Evolutionary conservation across 306 rosid genomes (phyloP).

Genomic region (Sindora glabra): DNA sequence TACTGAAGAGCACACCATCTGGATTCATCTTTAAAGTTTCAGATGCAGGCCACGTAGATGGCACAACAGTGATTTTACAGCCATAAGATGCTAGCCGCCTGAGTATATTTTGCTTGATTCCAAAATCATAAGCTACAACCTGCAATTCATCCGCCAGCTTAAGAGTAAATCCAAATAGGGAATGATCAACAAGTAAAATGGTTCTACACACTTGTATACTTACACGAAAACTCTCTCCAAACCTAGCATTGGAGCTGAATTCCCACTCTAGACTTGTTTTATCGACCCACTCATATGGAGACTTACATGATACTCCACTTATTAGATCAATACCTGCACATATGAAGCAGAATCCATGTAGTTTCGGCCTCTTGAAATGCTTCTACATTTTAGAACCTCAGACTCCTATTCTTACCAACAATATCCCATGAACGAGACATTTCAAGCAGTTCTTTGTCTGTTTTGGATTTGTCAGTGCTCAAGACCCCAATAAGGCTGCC

Average conservation of each 20-base stretch:
- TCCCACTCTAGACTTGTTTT: slow-evolving; percentile 61
- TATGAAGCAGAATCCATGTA: slow-evolving; percentile 10
- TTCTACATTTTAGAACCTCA: background rate
- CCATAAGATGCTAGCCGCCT: slow-evolving; percentile 83
- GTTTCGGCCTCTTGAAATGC: background rate
- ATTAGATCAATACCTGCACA: slow-evolving; percentile 79
- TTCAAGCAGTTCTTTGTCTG: slow-evolving; percentile 69
- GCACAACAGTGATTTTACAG: slow-evolving; percentile 87
- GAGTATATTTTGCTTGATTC: slow-evolving; percentile 89
- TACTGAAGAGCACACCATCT: slow-evolving; percentile 87
- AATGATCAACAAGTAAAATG: background rate
- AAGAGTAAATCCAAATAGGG: background rate
- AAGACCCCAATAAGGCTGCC: slow-evolving; percentile 95
- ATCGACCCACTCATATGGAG: slow-evolving; percentile 81
- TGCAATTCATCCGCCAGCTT: slow-evolving; percentile 23
- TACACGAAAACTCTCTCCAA: slow-evolving; percentile 54
- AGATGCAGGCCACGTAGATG: slow-evolving; percentile 80
- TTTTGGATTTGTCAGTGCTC: slow-evolving; percentile 75
- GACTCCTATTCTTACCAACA: slow-evolving; percentile 59
- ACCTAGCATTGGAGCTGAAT: slow-evolving; percentile 31
- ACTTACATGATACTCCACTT: slow-evolving; percentile 84
- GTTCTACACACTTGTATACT: background rate
- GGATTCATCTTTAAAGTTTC: slow-evolving; percentile 78
- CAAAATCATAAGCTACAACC: slow-evolving; percentile 95
- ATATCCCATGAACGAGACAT: slow-evolving; percentile 86